phyloP scores from a whole-genome alignment of 1,139 yeast species.

The Magnusiomyces ingens region DNA sequence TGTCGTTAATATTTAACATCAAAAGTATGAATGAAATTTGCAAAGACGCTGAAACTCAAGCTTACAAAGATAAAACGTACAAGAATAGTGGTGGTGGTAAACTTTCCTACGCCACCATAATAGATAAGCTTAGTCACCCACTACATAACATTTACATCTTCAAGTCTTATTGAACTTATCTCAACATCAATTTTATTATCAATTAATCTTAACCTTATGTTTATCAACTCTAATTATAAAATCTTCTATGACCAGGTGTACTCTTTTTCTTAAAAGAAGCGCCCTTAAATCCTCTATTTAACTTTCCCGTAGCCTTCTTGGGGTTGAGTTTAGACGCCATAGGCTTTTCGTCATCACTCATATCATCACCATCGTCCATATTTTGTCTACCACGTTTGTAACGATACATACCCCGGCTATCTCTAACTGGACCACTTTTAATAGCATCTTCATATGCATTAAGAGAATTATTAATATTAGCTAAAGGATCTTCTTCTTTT shows the following conservation, averaged over 20 bases:
- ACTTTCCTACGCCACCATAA: too few relatives aligned
- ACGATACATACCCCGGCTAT: slow-evolving; percentile 84
- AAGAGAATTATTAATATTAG: slow-evolving; percentile 52
- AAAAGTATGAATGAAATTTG: too few relatives aligned
- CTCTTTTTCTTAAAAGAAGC: neutral
- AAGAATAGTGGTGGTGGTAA: too few relatives aligned
- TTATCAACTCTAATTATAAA: slow-evolving; percentile 1
- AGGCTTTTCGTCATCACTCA: slow-evolving; percentile 18
- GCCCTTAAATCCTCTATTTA: slow-evolving; percentile 5
- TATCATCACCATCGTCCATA: slow-evolving; percentile 45
- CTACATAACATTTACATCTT: too few relatives aligned
- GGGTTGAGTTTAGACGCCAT: neutral
- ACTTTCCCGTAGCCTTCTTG: slow-evolving; percentile 1
- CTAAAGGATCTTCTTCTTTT: slow-evolving; percentile 45
- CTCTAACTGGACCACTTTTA: slow-evolving; percentile 85
- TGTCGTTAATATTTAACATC: too few relatives aligned
- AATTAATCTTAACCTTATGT: too few relatives aligned
- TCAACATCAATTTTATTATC: too few relatives aligned
- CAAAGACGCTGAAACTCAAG: too few relatives aligned
- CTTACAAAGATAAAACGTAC: too few relatives aligned
- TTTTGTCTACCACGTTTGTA: slow-evolving; percentile 56
- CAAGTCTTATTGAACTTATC: too few relatives aligned
- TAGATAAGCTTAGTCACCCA: too few relatives aligned
- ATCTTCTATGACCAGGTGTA: slow-evolving; percentile 3
- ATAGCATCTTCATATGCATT: slow-evolving; percentile 93